phyloP scores from a whole-genome alignment of 495 filamentous ascomycete species.

The Xylaria longipes region DNA sequence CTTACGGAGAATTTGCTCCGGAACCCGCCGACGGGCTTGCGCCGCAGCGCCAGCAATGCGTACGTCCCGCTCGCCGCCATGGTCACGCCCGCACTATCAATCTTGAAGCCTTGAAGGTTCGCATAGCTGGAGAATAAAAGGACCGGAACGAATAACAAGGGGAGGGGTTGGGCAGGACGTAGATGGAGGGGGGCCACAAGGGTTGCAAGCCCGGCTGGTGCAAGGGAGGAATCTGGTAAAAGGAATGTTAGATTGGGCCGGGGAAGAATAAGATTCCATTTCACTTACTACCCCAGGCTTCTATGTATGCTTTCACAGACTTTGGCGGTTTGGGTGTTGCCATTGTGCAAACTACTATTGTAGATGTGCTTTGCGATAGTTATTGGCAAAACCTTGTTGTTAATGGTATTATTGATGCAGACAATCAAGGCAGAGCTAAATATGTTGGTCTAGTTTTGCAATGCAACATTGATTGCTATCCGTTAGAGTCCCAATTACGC shows the following conservation, averaged over 20 bases:
- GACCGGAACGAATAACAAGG: conserved; percentile 81
- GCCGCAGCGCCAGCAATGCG: conserved; percentile 73
- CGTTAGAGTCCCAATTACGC: not conserved
- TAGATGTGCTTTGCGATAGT: not conserved
- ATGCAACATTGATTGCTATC: not conserved
- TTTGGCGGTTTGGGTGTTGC: conserved; percentile 51
- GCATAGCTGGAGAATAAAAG: conserved; percentile 89
- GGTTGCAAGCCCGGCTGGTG: conserved; percentile 78
- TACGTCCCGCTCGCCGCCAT: conserved; percentile 90
- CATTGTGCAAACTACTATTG: conserved; percentile 38
- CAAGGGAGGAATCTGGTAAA: conserved; percentile 73
- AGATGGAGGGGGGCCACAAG: conserved; percentile 78
- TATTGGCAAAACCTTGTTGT: not conserved
- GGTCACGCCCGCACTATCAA: conserved; percentile 81
- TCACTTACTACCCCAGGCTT: conserved; percentile 76
- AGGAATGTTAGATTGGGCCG: not conserved
- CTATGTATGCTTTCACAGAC: conserved; percentile 57
- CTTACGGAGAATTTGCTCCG: conserved; percentile 67
- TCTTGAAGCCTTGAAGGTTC: conserved; percentile 77
- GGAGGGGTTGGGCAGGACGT: conserved; percentile 75
- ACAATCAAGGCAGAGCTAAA: not conserved
- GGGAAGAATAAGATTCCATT: conserved; percentile 1
- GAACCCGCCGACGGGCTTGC: conserved; percentile 60
- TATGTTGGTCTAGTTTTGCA: not conserved
- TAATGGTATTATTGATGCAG: not conserved